Conservation (phyloP, 371 early-diverging fungal species). For the Apophysomyces ossiformis region DNA sequence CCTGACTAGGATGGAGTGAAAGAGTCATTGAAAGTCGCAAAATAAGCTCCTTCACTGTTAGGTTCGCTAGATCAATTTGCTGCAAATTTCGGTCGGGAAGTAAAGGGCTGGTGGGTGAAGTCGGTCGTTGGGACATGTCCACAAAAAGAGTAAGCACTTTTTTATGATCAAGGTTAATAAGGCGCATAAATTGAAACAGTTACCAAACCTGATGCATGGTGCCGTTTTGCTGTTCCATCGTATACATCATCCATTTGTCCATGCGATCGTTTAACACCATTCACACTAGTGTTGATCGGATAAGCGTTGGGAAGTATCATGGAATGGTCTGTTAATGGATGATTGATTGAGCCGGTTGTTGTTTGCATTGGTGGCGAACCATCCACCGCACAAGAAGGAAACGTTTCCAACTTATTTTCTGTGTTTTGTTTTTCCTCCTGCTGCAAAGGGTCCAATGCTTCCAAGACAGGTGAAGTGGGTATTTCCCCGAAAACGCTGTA, state of each 20-base stretch:
- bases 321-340: not conserved
- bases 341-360: not conserved
- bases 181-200: not conserved
- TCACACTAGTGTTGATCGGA: not conserved
- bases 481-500: slow-evolving; percentile 37
- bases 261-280: not conserved
- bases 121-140: slow-evolving; percentile 8
- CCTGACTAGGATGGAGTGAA: not conserved
- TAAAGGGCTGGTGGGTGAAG: not conserved
- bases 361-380: not conserved
- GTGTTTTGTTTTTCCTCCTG: slow-evolving; percentile 14
- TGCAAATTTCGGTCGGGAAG: not conserved
- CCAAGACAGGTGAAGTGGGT: slow-evolving; percentile 20
- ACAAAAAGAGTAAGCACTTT: not conserved
- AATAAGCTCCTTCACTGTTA: not conserved
- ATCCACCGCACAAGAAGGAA: not conserved
- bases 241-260: not conserved
- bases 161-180: not conserved
- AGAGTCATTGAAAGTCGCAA: not conserved
- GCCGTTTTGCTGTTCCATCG: not conserved
- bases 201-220: not conserved
- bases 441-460: slow-evolving; percentile 15
- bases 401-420: not conserved
- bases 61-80: not conserved
- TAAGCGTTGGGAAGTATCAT: not conserved